Evolutionary conservation across 495 filamentous ascomycete species (phyloP).

Genomic region (Extremus antarcticus): DNA sequence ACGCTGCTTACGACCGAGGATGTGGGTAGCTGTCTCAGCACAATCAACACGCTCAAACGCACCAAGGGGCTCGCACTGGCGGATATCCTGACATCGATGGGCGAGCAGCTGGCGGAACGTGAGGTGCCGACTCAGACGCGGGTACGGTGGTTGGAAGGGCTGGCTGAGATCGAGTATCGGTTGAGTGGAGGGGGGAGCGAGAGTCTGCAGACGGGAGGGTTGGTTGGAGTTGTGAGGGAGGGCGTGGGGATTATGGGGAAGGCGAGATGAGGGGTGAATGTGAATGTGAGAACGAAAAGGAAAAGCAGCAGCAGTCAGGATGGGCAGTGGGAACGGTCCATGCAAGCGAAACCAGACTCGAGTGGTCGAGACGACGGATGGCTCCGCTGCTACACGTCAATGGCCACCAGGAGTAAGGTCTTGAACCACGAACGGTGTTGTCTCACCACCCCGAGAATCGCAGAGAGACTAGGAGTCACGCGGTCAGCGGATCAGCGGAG

Average conservation of each 20-base stretch:
- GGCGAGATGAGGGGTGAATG: not conserved
- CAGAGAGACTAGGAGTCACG: no score
- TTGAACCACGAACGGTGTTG: no score
- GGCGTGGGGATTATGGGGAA: conserved; percentile 37
- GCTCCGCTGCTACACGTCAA: no score
- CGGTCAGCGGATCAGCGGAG: no score
- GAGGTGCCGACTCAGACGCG: conserved; percentile 82
- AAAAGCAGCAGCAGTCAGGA: not conserved
- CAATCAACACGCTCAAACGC: conserved; percentile 74
- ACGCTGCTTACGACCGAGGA: conserved; percentile 76
- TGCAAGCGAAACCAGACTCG: no score
- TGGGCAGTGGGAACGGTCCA: not conserved
- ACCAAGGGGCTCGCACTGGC: conserved; percentile 84
- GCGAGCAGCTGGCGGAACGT: conserved; percentile 67
- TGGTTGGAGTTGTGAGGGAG: conserved; percentile 79
- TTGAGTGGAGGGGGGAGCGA: conserved; percentile 86
- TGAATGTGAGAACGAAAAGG: not conserved
- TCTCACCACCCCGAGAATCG: no score
- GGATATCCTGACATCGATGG: conserved; percentile 77
- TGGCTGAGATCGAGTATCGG: conserved; percentile 87
- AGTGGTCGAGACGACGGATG: no score
- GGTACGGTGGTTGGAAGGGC: conserved; percentile 80
- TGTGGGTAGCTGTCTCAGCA: conserved; percentile 74
- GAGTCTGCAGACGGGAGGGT: conserved; percentile 76
- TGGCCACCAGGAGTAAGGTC: no score